phyloP scores from a whole-genome alignment of 108 stramenopile genomes.

The Epipyxis sp. region DNA sequence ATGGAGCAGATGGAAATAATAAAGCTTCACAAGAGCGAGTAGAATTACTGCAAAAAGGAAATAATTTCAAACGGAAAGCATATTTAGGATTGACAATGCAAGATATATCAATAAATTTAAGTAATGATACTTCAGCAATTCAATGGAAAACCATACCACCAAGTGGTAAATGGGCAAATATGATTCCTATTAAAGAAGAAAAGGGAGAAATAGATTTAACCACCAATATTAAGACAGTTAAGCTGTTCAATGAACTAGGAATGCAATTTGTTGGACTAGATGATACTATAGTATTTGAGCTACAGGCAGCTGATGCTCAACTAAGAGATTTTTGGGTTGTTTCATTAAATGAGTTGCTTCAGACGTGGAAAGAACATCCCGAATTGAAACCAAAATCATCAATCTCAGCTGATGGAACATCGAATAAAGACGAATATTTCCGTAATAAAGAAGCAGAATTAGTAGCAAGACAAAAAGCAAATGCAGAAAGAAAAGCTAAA shows the following conservation, averaged over 20 bases:
- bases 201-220: conserved; percentile 23
- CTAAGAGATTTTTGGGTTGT: conserved; percentile 15
- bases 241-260: background rate
- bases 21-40: background rate
- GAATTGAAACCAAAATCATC: conserved; percentile 12
- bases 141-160: conserved; percentile 2
- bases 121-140: background rate
- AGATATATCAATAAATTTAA: background rate
- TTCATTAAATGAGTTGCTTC: conserved; percentile 18
- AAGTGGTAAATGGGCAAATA: background rate
- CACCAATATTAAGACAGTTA: background rate
- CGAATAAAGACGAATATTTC: conserved; percentile 26
- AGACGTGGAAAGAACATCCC: conserved; percentile 14
- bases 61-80: conserved; percentile 3
- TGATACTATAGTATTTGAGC: conserved; percentile 6
- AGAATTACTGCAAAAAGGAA: background rate
- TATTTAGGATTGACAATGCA: conserved; percentile 20
- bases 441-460: conserved; percentile 12
- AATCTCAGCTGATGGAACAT: conserved; percentile 1
- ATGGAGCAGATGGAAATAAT: background rate
- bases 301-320: background rate
- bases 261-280: conserved; percentile 3
- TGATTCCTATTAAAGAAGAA: too few relatives aligned
- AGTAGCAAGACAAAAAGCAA: conserved; percentile 6
- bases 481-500: conserved; percentile 18